Evolutionary conservation across 805 yeast genomes (phyloP).

Genomic region (Brettanomyces custersianus): DNA sequence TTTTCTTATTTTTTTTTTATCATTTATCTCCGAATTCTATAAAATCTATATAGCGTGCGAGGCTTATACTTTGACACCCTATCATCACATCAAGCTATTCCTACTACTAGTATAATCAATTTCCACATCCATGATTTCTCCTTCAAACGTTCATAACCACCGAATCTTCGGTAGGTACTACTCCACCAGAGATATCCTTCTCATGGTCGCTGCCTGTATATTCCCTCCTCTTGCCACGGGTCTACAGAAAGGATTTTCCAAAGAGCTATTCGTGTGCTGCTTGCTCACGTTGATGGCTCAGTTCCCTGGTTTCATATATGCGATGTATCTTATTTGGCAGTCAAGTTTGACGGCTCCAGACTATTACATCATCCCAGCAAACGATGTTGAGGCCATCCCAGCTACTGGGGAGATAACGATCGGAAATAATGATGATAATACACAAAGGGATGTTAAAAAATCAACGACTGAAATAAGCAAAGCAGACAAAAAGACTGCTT

Average conservation of each 20-base stretch:
- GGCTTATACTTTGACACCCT: too few relatives aligned
- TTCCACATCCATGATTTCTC: too few relatives aligned
- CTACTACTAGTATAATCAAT: too few relatives aligned
- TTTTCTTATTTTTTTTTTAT: too few relatives aligned
- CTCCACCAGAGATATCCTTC: constrained; percentile 37
- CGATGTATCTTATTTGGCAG: constrained; percentile 31
- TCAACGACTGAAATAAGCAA: not conserved
- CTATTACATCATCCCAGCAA: constrained; percentile 8
- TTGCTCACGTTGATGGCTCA: constrained; percentile 38
- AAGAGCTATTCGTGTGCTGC: constrained; percentile 38
- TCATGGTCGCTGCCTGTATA: constrained; percentile 51
- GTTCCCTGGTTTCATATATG: constrained; percentile 41
- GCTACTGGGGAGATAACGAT: not conserved
- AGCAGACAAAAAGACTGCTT: not conserved
- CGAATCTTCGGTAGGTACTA: constrained; percentile 4
- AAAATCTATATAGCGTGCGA: too few relatives aligned
- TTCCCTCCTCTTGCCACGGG: constrained; percentile 72
- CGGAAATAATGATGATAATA: not conserved
- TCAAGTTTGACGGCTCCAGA: not conserved
- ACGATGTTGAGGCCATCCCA: constrained; percentile 8
- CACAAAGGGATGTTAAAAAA: not conserved
- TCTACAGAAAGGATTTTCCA: constrained; percentile 52
- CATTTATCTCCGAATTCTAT: too few relatives aligned
- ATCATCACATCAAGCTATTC: too few relatives aligned
- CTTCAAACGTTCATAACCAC: constrained; percentile 1